Evolutionary conservation across 148 eudicot genomes (phyloP).

Genomic region (Rheum nobile): DNA sequence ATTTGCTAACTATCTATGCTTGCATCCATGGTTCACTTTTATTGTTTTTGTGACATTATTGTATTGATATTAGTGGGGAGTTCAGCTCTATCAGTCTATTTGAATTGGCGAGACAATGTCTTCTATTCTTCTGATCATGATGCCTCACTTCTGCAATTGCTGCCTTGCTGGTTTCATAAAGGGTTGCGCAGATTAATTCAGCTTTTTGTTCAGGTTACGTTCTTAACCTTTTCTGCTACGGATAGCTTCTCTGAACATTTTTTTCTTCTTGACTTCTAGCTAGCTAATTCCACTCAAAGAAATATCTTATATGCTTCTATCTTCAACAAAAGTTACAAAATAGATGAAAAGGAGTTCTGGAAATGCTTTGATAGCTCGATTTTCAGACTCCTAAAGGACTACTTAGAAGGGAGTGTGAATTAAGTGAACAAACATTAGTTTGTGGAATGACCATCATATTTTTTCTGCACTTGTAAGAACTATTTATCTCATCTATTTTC

Average conservation of each 20-base stretch:
- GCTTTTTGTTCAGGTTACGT: slow-evolving; percentile 80
- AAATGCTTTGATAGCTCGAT: neutral
- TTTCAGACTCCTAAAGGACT: neutral
- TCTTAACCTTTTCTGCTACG: slow-evolving; percentile 9
- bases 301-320: neutral
- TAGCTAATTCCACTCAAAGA: neutral
- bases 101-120: slow-evolving; percentile 77
- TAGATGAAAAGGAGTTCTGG: neutral
- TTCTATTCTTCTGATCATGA: slow-evolving; percentile 83
- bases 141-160: slow-evolving; percentile 87
- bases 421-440: neutral
- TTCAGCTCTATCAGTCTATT: slow-evolving; percentile 70
- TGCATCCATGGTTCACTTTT: neutral
- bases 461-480: slow-evolving; percentile 1
- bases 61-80: slow-evolving; percentile 22
- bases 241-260: neutral
- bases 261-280: neutral
- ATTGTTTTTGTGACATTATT: neutral
- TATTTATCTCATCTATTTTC: neutral
- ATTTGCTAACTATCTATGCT: neutral
- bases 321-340: neutral
- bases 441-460: neutral
- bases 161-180: slow-evolving; percentile 92
- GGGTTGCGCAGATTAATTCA: slow-evolving; percentile 73
- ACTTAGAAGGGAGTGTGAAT: neutral